Percentiles rank a stretch among this genome's conserved stretches.
These are phyloP conservation scores for Volvox africanus DNA, from an alignment of 139 green algal species.

Conservation along the genomic window DNA sequence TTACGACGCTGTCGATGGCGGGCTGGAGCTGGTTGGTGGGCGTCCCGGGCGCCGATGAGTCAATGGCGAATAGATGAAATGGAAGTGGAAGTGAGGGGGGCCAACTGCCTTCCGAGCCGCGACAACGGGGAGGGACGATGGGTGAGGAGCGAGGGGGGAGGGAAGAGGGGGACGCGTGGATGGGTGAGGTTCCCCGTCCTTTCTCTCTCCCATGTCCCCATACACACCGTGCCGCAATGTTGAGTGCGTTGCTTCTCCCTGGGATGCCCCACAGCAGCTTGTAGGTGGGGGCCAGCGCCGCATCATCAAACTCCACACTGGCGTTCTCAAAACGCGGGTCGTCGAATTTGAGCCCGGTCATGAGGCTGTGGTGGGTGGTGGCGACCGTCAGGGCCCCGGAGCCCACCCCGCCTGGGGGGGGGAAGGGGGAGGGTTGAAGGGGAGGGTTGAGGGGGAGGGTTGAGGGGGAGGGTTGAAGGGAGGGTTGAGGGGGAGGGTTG, in stretches of 20 bases:
- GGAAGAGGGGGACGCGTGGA: not conserved
- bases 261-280: slow-evolving; percentile 89
- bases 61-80: too few species aligned
- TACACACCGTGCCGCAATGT: slow-evolving; percentile 66
- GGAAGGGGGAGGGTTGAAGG: not conserved
- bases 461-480: not conserved
- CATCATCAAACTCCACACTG: slow-evolving; percentile 91
- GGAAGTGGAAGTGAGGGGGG: too few species aligned
- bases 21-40: too few species aligned
- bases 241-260: slow-evolving; percentile 80
- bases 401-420: slow-evolving; percentile 53
- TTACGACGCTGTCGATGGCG: too few species aligned
- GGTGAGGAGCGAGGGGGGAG: too few species aligned
- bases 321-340: slow-evolving; percentile 90
- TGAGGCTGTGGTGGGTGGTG: slow-evolving; percentile 87
- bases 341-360: slow-evolving; percentile 87
- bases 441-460: not conserved
- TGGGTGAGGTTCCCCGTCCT: not conserved
- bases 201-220: not conserved
- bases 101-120: too few species aligned
- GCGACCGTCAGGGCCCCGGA: slow-evolving; percentile 80
- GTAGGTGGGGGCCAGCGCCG: slow-evolving; percentile 86
- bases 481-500: not conserved
- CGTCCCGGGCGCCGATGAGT: too few species aligned
- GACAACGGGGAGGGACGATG: too few species aligned